phyloP scores from a whole-genome alignment of 2,329 filamentous ascomycete genomes.

The Fusarium irregulare region DNA sequence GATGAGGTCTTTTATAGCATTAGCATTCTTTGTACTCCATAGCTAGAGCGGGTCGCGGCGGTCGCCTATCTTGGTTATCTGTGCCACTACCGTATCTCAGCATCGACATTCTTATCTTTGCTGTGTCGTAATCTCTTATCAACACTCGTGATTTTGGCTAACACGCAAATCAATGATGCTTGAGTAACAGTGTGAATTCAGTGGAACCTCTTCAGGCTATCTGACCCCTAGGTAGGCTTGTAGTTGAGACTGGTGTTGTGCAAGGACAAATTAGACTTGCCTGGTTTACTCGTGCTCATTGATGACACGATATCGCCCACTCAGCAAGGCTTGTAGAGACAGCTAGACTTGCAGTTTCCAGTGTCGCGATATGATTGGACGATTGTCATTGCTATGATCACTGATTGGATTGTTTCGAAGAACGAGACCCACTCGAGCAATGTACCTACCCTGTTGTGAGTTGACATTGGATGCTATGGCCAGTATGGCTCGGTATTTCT shows the following conservation, averaged over 20 bases:
- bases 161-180: too few relatives aligned
- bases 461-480: not conserved
- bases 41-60: slow-evolving; percentile 25
- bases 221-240: not conserved
- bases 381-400: rapidly evolving
- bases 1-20: slow-evolving; percentile 15
- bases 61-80: slow-evolving; percentile 34
- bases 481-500: not conserved
- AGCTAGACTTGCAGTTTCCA: not conserved
- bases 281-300: not conserved
- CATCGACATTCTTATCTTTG: not conserved
- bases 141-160: not conserved
- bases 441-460: not conserved
- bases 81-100: not conserved
- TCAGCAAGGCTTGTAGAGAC: not conserved
- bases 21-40: not conserved
- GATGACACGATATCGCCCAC: not conserved
- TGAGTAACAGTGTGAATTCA: too few relatives aligned
- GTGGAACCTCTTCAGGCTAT: not conserved
- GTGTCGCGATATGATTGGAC: not conserved
- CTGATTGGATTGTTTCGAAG: not conserved
- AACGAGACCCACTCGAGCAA: rapidly evolving
- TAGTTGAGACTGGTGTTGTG: not conserved
- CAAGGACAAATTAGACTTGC: not conserved
- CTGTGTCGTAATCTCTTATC: not conserved